A percentile compares a stretch with the other conserved stretches of the same genome.
Conservation (phyloP, 2,329 filamentous ascomycete genomes). For the Harringtonia lauricola region DNA sequence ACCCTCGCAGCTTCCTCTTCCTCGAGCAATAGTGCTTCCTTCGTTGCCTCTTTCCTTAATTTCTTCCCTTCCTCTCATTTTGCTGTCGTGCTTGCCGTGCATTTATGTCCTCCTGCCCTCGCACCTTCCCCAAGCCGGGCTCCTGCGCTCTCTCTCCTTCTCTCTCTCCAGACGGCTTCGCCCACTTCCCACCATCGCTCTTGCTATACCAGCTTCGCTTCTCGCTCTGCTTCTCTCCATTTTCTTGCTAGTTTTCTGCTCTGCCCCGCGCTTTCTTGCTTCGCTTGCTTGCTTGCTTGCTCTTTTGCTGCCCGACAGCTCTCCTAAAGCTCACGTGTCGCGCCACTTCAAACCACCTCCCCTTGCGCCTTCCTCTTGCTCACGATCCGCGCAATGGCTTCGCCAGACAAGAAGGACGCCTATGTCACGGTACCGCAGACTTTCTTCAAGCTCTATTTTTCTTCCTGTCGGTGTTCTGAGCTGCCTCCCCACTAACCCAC, state of each 20-base stretch:
- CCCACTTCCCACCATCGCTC: background rate
- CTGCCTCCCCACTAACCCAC: no score
- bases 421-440: constrained; percentile 42
- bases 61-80: background rate
- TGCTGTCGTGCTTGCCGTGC: background rate
- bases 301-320: no score
- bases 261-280: background rate
- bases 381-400: constrained; percentile 23
- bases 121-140: background rate
- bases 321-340: no score
- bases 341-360: no score
- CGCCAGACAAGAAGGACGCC: constrained; percentile 33
- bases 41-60: background rate
- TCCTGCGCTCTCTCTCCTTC: background rate
- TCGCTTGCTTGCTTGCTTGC: background rate
- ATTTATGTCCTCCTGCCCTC: constrained; percentile 1
- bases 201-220: background rate
- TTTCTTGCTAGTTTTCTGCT: background rate
- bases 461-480: background rate
- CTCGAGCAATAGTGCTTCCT: background rate
- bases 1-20: background rate
- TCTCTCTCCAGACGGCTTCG: background rate
- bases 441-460: background rate
- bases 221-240: background rate
- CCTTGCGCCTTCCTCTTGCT: background rate